Conservation (phyloP, 768 basidiomycete species). For the Crepidotus variabilis region DNA sequence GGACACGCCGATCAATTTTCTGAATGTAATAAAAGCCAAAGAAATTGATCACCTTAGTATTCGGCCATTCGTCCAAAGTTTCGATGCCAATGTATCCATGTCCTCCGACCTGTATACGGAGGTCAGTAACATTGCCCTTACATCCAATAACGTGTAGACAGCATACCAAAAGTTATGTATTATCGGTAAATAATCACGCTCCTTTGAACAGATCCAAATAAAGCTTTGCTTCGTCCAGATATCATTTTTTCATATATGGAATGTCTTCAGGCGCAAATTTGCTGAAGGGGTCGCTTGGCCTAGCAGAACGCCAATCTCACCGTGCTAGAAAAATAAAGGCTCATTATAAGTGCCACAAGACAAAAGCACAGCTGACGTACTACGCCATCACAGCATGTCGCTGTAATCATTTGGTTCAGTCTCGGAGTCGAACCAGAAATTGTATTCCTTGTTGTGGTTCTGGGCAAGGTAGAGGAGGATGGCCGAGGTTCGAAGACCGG, state of each 20-base stretch:
- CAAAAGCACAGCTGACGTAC: conserved; percentile 65
- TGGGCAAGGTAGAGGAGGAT: conserved; percentile 82
- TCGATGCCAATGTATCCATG: conserved; percentile 48
- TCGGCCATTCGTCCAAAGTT: conserved; percentile 59
- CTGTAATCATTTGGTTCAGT: conserved; percentile 57
- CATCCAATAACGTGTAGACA: too few species aligned
- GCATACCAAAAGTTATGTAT: too few species aligned
- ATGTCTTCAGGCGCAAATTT: conserved; percentile 60
- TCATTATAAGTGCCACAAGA: conserved; percentile 75
- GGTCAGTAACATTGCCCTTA: neutral
- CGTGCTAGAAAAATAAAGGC: conserved; percentile 55
- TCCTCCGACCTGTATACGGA: conserved; percentile 45
- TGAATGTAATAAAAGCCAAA: too few species aligned
- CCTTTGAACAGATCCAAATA: conserved; percentile 72
- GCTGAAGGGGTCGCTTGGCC: conserved; percentile 75
- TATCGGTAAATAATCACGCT: conserved; percentile 83
- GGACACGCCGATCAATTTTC: too few species aligned
- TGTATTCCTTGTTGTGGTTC: conserved; percentile 74
- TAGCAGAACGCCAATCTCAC: conserved; percentile 86
- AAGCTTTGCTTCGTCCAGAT: conserved; percentile 72
- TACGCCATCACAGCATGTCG: conserved; percentile 77
- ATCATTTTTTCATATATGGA: conserved; percentile 70
- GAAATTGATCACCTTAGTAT: conserved; percentile 49
- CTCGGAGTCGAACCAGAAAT: conserved; percentile 61
- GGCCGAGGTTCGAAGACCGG: conserved; percentile 74